phyloP scores from a whole-genome alignment of 108 stramenopile genomes.

The Nitzschia putrida region DNA sequence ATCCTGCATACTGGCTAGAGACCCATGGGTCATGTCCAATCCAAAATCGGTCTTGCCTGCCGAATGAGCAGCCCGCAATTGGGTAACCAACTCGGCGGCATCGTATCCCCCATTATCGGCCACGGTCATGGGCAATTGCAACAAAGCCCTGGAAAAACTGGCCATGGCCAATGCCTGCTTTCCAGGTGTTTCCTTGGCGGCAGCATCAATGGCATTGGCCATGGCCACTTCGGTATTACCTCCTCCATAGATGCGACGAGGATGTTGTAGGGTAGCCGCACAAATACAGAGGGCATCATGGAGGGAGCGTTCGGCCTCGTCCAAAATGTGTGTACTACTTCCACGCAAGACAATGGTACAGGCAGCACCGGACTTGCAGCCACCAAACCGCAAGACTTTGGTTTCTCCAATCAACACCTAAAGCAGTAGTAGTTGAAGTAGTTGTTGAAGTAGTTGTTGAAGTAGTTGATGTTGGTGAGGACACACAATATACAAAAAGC shows the following conservation, averaged over 20 bases:
- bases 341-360: conserved; percentile 98
- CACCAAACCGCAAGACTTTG: conserved; percentile 92
- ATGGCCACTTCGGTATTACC: conserved; percentile 95
- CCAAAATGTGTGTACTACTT: conserved; percentile 92
- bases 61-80: conserved; percentile 92
- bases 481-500: neutral
- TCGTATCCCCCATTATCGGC: conserved; percentile 99
- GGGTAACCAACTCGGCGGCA: conserved; percentile 94
- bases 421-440: neutral
- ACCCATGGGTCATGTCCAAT: conserved; percentile 94
- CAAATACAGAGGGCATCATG: conserved; percentile 98
- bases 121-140: conserved; percentile 95
- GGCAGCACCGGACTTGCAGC: conserved; percentile 93
- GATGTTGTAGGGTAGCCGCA: conserved; percentile 91
- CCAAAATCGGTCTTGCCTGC: conserved; percentile 83
- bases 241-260: conserved; percentile 94
- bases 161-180: conserved; percentile 99
- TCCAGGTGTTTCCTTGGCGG: conserved; percentile 88
- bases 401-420: conserved; percentile 98
- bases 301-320: conserved; percentile 96
- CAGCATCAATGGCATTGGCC: conserved; percentile 90
- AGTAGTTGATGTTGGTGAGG: neutral
- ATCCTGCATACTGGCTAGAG: conserved; percentile 91
- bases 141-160: conserved; percentile 92
- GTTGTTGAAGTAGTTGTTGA: conserved; percentile 1